Conservation (phyloP, 73 alveolate species). For the Paramecium caudatum region DNA sequence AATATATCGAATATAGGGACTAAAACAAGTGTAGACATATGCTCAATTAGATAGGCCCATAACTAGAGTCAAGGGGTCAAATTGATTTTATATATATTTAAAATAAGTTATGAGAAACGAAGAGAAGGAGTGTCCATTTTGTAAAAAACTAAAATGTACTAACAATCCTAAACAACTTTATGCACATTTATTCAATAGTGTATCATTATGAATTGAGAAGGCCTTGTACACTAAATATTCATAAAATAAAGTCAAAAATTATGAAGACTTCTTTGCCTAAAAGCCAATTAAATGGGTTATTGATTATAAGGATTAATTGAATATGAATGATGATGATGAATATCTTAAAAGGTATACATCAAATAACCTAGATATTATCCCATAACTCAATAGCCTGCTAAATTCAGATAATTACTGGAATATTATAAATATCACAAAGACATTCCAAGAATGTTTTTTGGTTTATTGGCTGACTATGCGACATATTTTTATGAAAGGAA, state of each 20-base stretch:
- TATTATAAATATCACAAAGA: constrained; percentile 76
- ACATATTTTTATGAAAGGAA: constrained; percentile 57
- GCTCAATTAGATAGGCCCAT: constrained; percentile 66
- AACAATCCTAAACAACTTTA: background rate
- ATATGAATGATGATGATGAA: constrained; percentile 66
- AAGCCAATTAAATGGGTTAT: constrained; percentile 68
- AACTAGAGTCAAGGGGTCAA: constrained; percentile 64
- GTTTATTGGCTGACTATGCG: constrained; percentile 37
- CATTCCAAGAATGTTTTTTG: constrained; percentile 76
- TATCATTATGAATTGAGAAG: constrained; percentile 48
- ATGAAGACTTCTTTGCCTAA: constrained; percentile 27
- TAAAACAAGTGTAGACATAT: background rate
- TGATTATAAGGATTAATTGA: constrained; percentile 40
- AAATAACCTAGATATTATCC: constrained; percentile 36
- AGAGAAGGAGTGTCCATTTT: constrained; percentile 33
- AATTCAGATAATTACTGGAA: constrained; percentile 61
- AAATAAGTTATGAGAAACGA: background rate
- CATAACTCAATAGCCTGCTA: background rate
- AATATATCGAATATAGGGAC: background rate
- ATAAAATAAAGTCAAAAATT: constrained; percentile 47
- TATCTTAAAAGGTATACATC: constrained; percentile 64
- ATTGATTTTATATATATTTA: constrained; percentile 29
- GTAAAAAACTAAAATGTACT: background rate
- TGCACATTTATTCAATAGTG: constrained; percentile 3
- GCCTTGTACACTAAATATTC: constrained; percentile 70